phyloP scores from a whole-genome alignment of 352 stramenopile genomes.

The Globisporangium okanoganense region DNA sequence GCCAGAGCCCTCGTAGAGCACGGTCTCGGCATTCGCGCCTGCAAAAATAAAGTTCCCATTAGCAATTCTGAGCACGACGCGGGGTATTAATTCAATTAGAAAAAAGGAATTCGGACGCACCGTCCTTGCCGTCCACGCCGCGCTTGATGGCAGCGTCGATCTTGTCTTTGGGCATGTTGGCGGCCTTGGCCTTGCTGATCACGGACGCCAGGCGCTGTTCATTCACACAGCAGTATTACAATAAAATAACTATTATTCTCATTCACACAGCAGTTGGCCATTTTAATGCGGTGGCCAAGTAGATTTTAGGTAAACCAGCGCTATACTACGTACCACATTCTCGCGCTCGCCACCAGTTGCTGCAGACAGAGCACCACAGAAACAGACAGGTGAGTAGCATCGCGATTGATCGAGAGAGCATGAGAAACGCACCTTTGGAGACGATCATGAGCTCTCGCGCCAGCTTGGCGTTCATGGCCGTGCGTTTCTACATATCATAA shows the following conservation, averaged over 20 bases:
- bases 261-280: too few species aligned
- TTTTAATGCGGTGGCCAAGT: too few species aligned
- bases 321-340: constrained; percentile 60
- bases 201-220: constrained; percentile 38
- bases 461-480: constrained; percentile 72
- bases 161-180: constrained; percentile 82
- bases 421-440: constrained; percentile 65
- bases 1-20: constrained; percentile 79
- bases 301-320: neutral
- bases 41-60: neutral
- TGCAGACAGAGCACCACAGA: constrained; percentile 12
- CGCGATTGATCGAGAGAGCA: too few species aligned
- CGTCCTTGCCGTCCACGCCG: constrained; percentile 76
- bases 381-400: neutral
- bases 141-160: constrained; percentile 83
- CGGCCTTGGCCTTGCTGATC: constrained; percentile 72
- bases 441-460: constrained; percentile 69
- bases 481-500: constrained; percentile 49
- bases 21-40: constrained; percentile 62
- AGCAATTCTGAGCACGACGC: neutral
- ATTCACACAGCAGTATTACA: too few species aligned
- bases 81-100: too few species aligned
- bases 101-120: constrained; percentile 11
- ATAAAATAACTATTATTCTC: too few species aligned
- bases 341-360: constrained; percentile 54